Conservation (phyloP, 2,329 filamentous ascomycete species). For the Cladosporium colombiae region DNA sequence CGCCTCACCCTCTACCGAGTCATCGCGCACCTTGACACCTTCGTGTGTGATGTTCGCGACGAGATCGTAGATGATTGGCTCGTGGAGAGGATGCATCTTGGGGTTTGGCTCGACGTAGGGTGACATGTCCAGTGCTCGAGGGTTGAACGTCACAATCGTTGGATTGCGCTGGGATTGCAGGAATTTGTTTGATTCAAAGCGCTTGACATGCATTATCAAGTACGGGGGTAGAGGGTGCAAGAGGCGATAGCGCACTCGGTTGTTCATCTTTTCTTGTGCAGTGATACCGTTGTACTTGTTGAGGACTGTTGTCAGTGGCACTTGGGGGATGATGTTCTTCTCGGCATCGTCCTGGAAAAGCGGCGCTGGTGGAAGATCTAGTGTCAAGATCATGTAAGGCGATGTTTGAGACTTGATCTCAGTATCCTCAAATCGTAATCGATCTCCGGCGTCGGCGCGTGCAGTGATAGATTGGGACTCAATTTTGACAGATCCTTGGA, state of each 20-base stretch:
- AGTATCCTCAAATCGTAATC: conserved; percentile 83
- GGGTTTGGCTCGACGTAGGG: conserved; percentile 92
- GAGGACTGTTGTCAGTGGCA: conserved; percentile 79
- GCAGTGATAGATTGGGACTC: conserved; percentile 94
- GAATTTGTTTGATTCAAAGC: conserved; percentile 96
- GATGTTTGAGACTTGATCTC: conserved; percentile 75
- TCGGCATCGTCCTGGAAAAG: conserved; percentile 95
- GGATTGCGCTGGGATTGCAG: conserved; percentile 87
- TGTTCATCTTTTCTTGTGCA: conserved; percentile 84
- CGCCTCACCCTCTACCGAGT: conserved; percentile 82
- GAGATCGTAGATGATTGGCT: conserved; percentile 92
- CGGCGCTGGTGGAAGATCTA: conserved; percentile 87
- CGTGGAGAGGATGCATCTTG: conserved; percentile 65
- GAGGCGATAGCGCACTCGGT: conserved; percentile 84
- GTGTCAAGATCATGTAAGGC: conserved; percentile 86
- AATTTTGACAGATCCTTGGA: conserved; percentile 88
- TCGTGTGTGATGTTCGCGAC: conserved; percentile 93
- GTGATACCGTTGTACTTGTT: conserved; percentile 89
- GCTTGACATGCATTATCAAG: conserved; percentile 92
- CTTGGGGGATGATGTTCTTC: conserved; percentile 93
- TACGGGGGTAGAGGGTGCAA: conserved; percentile 89
- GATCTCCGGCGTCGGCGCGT: conserved; percentile 81
- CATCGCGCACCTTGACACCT: conserved; percentile 73
- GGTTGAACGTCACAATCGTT: conserved; percentile 95
- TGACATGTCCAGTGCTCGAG: conserved; percentile 78